These are phyloP conservation scores for Clonostachys rhizophaga DNA, from an alignment of 2,329 filamentous ascomycete species.

Conservation along the genomic window DNA sequence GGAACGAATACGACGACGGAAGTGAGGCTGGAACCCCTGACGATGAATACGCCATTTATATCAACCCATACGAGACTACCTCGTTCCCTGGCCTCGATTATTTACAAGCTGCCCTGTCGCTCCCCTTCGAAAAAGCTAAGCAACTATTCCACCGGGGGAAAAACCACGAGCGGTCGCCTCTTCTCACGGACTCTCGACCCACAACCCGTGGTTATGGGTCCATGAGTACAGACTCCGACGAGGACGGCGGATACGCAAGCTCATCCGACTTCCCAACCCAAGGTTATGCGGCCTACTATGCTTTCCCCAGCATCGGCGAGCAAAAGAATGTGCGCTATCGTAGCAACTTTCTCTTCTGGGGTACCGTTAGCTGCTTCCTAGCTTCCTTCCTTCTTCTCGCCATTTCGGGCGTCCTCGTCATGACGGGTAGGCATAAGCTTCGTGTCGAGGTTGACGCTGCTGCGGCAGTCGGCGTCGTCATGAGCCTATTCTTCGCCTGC, in stretches of 20 bases:
- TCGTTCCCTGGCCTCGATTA: constrained; percentile 61
- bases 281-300: constrained; percentile 51
- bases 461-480: constrained; percentile 64
- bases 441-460: constrained; percentile 70
- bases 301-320: constrained; percentile 45
- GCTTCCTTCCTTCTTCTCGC: constrained; percentile 59
- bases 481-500: constrained; percentile 60
- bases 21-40: constrained; percentile 60
- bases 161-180: constrained; percentile 16
- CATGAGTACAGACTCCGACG: constrained; percentile 31
- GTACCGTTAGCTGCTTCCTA: constrained; percentile 48
- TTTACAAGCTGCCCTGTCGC: constrained; percentile 45
- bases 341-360: constrained; percentile 50
- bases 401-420: constrained; percentile 61
- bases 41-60: constrained; percentile 66
- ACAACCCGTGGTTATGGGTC: constrained; percentile 21
- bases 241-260: constrained; percentile 47
- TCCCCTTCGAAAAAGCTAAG: constrained; percentile 45
- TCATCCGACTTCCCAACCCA: constrained; percentile 41
- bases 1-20: constrained; percentile 84
- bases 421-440: constrained; percentile 63
- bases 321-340: constrained; percentile 44
- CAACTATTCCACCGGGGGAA: constrained; percentile 36
- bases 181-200: constrained; percentile 14
- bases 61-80: constrained; percentile 61